phyloP scores from a whole-genome alignment of 2,329 filamentous ascomycete species.

The Colletotrichum australisinense region DNA sequence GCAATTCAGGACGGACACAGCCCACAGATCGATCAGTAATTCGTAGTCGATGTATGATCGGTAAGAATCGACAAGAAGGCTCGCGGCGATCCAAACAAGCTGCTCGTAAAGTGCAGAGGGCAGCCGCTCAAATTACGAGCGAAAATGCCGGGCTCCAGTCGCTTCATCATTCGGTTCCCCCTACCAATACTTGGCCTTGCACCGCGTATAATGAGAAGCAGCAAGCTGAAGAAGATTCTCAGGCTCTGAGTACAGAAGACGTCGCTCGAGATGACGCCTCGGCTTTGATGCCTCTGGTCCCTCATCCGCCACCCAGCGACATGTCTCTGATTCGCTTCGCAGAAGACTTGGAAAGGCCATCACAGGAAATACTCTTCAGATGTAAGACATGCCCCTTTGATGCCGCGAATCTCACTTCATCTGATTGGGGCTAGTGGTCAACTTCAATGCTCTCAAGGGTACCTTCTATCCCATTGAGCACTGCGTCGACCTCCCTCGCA shows the following conservation, averaged over 20 bases:
- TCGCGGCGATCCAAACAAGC: neutral
- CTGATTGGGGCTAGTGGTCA: neutral
- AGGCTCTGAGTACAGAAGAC: neutral
- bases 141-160: neutral
- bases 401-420: neutral
- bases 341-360: constrained; percentile 5
- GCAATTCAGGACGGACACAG: neutral
- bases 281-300: neutral
- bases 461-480: constrained; percentile 14
- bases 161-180: neutral
- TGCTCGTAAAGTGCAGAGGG: neutral
- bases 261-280: neutral
- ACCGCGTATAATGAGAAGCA: neutral
- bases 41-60: constrained; percentile 16
- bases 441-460: neutral
- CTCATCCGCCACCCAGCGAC: neutral
- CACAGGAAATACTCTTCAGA: constrained; percentile 2
- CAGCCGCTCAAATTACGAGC: neutral
- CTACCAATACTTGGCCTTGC: neutral
- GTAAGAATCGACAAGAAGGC: constrained; percentile 2
- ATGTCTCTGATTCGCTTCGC: constrained; percentile 6
- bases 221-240: neutral
- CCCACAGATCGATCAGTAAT: constrained; percentile 10
- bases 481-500: constrained; percentile 7
- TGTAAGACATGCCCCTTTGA: neutral